phyloP scores from a whole-genome alignment of 331 rosid species.

The Prunus yedoensis region DNA sequence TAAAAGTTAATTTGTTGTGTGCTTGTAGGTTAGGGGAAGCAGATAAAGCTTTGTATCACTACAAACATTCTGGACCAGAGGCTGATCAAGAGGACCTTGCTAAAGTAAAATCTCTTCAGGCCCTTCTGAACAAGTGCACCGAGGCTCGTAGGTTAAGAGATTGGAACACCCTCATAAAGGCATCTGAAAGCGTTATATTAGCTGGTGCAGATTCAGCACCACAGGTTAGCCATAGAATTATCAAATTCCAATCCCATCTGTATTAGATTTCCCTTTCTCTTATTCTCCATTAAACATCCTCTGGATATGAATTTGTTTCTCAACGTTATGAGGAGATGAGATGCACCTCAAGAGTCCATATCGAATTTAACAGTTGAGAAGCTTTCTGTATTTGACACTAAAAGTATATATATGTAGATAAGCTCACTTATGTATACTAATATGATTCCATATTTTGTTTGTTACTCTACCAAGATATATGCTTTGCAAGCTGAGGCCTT shows the following conservation, averaged over 20 bases:
- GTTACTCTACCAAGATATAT: constrained; percentile 45
- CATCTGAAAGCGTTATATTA: constrained; percentile 39
- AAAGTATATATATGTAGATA: neutral
- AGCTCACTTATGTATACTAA: neutral
- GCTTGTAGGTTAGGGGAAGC: constrained; percentile 64
- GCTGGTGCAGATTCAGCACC: constrained; percentile 89
- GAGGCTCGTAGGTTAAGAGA: constrained; percentile 69
- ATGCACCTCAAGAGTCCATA: neutral
- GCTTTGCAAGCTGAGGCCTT: constrained; percentile 80
- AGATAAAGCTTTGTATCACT: constrained; percentile 70
- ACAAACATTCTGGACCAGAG: constrained; percentile 64
- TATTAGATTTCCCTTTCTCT: neutral
- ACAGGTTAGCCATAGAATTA: constrained; percentile 37
- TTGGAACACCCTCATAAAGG: constrained; percentile 69
- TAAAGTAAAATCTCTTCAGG: constrained; percentile 52
- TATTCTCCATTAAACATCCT: neutral
- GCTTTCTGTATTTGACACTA: too few relatives aligned
- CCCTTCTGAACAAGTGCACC: constrained; percentile 62
- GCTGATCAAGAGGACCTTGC: constrained; percentile 63
- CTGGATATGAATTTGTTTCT: neutral
- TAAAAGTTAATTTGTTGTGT: neutral
- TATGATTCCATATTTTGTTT: neutral
- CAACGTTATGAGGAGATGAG: neutral
- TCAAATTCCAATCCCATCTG: neutral
- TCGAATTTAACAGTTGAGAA: neutral